A percentile compares a stretch with the other conserved stretches of the same genome.
Conservation (phyloP, 2,329 filamentous ascomycete species). For the Colletotrichum euphorbiae region DNA sequence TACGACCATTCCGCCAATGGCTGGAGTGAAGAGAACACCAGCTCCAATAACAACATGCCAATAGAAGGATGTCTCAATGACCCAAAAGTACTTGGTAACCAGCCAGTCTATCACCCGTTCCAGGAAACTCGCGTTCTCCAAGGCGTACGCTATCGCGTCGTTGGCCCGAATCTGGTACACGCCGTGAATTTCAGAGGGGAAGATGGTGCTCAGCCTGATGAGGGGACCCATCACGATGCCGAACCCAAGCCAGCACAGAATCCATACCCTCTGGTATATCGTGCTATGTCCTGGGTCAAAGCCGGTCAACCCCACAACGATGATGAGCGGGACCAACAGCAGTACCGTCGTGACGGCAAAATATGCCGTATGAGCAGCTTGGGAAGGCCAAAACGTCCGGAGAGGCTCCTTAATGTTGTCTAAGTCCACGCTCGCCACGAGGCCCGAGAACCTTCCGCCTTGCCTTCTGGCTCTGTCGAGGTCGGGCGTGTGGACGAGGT, state of each 20-base stretch:
- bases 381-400: slow-evolving; percentile 31
- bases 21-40: slow-evolving; percentile 25
- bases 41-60: slow-evolving; percentile 13
- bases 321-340: not conserved
- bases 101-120: slow-evolving; percentile 35
- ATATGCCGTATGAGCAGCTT: slow-evolving; percentile 18
- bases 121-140: slow-evolving; percentile 29
- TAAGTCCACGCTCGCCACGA: slow-evolving; percentile 33
- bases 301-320: slow-evolving; percentile 25
- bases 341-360: slow-evolving; percentile 29
- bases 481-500: slow-evolving; percentile 42
- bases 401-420: slow-evolving; percentile 32
- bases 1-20: slow-evolving; percentile 32
- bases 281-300: slow-evolving; percentile 25
- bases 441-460: slow-evolving; percentile 28
- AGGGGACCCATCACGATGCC: slow-evolving; percentile 28
- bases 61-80: slow-evolving; percentile 31
- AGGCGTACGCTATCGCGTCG: slow-evolving; percentile 34
- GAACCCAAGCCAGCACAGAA: slow-evolving; percentile 26
- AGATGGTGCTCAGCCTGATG: slow-evolving; percentile 17
- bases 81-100: slow-evolving; percentile 34
- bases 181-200: slow-evolving; percentile 29
- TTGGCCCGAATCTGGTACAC: slow-evolving; percentile 32
- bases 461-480: slow-evolving; percentile 31
- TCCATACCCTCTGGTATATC: slow-evolving; percentile 17